Conservation (phyloP, 768 basidiomycete species). For the Brasilioporus rufonigricans region DNA sequence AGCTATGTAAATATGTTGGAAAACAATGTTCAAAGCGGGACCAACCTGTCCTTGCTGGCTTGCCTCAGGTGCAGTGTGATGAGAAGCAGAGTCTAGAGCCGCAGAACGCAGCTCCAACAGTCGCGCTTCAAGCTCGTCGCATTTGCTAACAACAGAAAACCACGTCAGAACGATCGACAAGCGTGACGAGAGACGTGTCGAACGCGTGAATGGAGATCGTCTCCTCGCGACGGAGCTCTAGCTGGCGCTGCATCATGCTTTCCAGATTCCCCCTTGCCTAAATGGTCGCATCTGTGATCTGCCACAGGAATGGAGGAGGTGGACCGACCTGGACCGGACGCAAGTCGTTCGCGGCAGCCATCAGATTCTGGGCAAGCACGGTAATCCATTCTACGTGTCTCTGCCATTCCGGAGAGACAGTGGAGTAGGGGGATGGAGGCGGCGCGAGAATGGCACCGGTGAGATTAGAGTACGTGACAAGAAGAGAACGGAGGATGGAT, state of each 20-base stretch:
- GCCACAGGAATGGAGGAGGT: neutral
- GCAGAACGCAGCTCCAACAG: constrained; percentile 50
- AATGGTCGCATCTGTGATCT: neutral
- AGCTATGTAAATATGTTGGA: neutral
- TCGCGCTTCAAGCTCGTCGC: constrained; percentile 64
- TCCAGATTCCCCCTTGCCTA: constrained; percentile 83
- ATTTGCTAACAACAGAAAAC: constrained; percentile 48
- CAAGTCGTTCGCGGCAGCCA: constrained; percentile 87
- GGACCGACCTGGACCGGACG: constrained; percentile 76
- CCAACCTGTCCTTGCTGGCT: constrained; percentile 19
- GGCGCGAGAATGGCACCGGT: constrained; percentile 68
- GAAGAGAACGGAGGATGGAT: constrained; percentile 69
- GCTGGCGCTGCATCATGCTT: constrained; percentile 75
- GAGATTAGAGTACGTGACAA: constrained; percentile 76
- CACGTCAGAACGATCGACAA: constrained; percentile 8
- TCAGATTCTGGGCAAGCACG: constrained; percentile 79
- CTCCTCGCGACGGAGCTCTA: constrained; percentile 72
- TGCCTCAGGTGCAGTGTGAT: neutral
- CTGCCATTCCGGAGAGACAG: constrained; percentile 64
- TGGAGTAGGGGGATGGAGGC: constrained; percentile 47
- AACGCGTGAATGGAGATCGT: constrained; percentile 68
- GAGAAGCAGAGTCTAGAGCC: constrained; percentile 14
- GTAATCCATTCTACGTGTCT: constrained; percentile 79
- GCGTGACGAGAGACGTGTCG: constrained; percentile 22
- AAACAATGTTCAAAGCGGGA: neutral